Evolutionary conservation across 169 alveolate genomes (phyloP), one percentile per base, ranked within the genome.

Genomic region (Blepharisma undulans): DNA sequence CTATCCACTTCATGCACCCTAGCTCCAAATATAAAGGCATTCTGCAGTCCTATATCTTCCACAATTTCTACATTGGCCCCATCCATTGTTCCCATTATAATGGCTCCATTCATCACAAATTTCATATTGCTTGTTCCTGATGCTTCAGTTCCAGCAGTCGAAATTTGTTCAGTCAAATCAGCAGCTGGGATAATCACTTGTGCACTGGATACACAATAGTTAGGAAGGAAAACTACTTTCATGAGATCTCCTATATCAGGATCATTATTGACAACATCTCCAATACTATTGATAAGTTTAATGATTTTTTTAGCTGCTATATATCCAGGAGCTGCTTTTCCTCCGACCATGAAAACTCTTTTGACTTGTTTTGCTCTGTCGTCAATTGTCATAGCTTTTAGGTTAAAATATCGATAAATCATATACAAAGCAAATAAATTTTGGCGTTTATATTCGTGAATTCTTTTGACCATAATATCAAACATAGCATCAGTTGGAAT

Each of bases 21-120:
- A 21, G 98, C 99, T 87, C 99, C 99, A 92, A 98, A 98, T 76
- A 98, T 97, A 93, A 98, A 97, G 96, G 97, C 97, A 82, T 98
- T 98, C 30, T 98, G 98, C 32, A 92, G 95, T 72, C 99, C 99
- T 32, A 98, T 95, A 92, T 98, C 99, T 92, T 98, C 99, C 2
- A 98, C 97, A 76, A 98, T 98, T 94, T 98, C 99, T 61, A 98
- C 98, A 94, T 98, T 98, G 30, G 99, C 99, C 32, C 99, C 99
- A 90, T 98, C 99, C 96, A 97, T 96, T 34, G 99, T 98, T 27
- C 99, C 99, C 66, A 98, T 92, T 59, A 98, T 98, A 36, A 98
- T 88, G 10, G 98, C 97, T 7, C 99, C 99, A 92, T 98, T 98
- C 99, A 98, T 98, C 36, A 97, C 99, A 90, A 98, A 98, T 89